Evolutionary conservation across 192 early-diverging fungal genomes (phyloP).

Genomic region (Entomortierella parvispora): DNA sequence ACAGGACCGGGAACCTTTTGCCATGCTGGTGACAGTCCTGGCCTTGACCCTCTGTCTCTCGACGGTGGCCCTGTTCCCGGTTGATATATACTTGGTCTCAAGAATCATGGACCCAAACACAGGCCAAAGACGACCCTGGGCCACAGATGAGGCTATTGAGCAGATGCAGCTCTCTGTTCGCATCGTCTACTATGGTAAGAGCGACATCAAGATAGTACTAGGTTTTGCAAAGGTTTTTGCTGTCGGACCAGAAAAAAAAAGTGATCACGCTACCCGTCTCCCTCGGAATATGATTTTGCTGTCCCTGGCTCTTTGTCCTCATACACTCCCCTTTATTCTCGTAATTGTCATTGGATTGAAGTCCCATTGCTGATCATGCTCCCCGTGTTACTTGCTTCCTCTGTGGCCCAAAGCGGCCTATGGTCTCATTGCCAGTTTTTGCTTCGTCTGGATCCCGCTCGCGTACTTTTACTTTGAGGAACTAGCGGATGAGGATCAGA

Average conservation of each 20-base stretch:
- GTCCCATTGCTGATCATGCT: not conserved
- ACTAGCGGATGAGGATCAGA: slow-evolving; percentile 56
- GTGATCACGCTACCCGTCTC: too few species aligned
- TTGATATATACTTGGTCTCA: slow-evolving; percentile 70
- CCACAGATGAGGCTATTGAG: slow-evolving; percentile 56
- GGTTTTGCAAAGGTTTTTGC: too few species aligned
- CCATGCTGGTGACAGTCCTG: slow-evolving; percentile 60
- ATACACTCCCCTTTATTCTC: too few species aligned
- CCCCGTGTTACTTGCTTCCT: too few species aligned
- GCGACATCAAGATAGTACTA: too few species aligned
- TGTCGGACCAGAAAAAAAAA: too few species aligned
- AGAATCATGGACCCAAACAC: slow-evolving; percentile 58
- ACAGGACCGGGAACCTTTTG: slow-evolving; percentile 61
- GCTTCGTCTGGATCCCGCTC: slow-evolving; percentile 66
- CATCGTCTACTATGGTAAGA: slow-evolving; percentile 59
- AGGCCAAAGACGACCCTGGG: slow-evolving; percentile 67
- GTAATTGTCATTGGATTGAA: not conserved
- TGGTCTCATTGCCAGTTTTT: slow-evolving; percentile 58
- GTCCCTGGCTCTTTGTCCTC: too few species aligned
- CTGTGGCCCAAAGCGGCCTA: too few species aligned
- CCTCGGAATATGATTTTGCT: too few species aligned
- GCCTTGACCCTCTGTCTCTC: slow-evolving; percentile 57
- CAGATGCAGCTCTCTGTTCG: slow-evolving; percentile 49
- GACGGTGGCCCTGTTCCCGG: slow-evolving; percentile 58
- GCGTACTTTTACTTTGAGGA: slow-evolving; percentile 74